phyloP scores from a whole-genome alignment of 2,329 filamentous ascomycete species.

The Penicillium sp. region DNA sequence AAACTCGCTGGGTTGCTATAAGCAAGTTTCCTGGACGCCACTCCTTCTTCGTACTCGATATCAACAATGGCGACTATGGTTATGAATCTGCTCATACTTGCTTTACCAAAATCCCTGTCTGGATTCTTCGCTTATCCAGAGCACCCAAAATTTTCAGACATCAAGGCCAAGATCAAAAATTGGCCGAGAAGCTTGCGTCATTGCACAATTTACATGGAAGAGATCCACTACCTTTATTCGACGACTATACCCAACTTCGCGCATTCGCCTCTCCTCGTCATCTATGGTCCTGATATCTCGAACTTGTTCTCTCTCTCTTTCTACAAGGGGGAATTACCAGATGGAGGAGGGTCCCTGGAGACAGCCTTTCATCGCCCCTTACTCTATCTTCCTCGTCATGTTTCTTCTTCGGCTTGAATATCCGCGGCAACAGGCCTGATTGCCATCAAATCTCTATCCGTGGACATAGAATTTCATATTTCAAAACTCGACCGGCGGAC shows the following conservation, averaged over 20 bases:
- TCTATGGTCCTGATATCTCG: too few species aligned
- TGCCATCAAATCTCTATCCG: too few species aligned
- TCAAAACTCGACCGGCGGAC: too few species aligned
- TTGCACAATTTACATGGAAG: conserved; percentile 14
- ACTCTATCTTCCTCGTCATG: too few species aligned
- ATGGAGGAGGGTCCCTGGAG: too few species aligned
- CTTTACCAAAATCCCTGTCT: background rate
- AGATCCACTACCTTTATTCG: conserved; percentile 13
- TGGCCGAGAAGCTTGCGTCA: conserved; percentile 7
- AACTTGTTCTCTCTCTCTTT: too few species aligned
- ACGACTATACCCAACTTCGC: conserved; percentile 3
- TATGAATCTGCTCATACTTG: conserved; percentile 13
- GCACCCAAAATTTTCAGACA: conserved; percentile 9
- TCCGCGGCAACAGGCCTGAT: too few species aligned
- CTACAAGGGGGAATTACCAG: too few species aligned
- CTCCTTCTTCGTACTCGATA: conserved; percentile 17
- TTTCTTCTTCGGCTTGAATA: too few species aligned
- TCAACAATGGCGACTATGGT: conserved; percentile 16
- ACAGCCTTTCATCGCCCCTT: too few species aligned
- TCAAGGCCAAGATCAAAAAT: conserved; percentile 7
- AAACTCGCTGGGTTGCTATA: conserved; percentile 13
- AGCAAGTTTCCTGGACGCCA: conserved; percentile 11
- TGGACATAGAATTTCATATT: too few species aligned
- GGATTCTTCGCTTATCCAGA: conserved; percentile 5
- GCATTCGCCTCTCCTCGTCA: too few species aligned